Conservation (phyloP, 306 rosid species). For the Gillenia trifoliata region DNA sequence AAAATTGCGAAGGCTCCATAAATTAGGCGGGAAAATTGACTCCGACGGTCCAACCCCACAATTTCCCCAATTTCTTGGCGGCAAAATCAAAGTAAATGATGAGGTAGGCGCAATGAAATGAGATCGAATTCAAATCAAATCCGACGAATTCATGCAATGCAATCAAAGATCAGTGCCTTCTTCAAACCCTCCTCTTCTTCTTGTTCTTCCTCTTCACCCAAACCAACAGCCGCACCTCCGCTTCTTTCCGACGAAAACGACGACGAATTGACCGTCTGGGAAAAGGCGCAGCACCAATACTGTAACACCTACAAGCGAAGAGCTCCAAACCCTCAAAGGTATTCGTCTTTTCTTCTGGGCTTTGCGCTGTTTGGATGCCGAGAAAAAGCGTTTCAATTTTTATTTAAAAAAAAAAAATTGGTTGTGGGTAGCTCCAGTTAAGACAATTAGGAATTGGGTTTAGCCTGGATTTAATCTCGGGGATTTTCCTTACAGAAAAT, state of each 20-base stretch:
- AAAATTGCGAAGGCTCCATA: too few species aligned
- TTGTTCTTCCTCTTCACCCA: constrained; percentile 12
- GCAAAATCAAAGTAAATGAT: neutral
- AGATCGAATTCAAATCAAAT: neutral
- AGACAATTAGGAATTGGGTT: neutral
- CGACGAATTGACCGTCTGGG: constrained; percentile 54
- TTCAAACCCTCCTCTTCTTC: constrained; percentile 42
- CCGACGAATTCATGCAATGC: constrained; percentile 30
- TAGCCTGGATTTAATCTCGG: neutral
- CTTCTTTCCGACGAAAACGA: constrained; percentile 5
- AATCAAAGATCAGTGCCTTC: constrained; percentile 64
- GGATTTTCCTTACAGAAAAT: neutral
- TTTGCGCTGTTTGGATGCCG: neutral
- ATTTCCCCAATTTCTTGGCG: neutral
- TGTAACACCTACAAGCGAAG: constrained; percentile 49
- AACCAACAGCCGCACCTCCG: constrained; percentile 17
- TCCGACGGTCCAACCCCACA: neutral
- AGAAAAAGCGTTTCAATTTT: neutral
- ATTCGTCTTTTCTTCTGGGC: neutral
- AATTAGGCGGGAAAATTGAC: neutral
- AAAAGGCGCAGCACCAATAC: constrained; percentile 37
- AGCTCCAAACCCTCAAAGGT: constrained; percentile 32
- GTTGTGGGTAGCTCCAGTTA: neutral
- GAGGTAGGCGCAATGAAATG: neutral
- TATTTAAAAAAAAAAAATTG: too few species aligned